Conservation (phyloP, 352 stramenopile species). For the Globisporangium solare region DNA sequence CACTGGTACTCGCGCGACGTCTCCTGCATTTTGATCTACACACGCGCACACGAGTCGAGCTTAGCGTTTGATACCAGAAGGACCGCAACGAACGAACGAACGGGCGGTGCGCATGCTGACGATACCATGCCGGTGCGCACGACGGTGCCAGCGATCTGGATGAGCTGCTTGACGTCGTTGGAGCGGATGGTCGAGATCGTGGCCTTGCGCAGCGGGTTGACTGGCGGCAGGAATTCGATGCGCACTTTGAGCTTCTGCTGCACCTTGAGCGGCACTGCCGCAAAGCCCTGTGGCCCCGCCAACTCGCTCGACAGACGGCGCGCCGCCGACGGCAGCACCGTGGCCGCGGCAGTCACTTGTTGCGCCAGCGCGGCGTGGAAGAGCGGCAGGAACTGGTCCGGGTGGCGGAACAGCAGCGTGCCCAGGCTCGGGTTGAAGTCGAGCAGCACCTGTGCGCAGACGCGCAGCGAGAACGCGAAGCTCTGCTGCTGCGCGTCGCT, state of each 20-base stretch:
- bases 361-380: constrained; percentile 80
- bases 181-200: constrained; percentile 88
- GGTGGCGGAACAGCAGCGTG: constrained; percentile 86
- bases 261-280: constrained; percentile 27
- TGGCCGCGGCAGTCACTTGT: constrained; percentile 24
- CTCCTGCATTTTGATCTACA: constrained; percentile 93
- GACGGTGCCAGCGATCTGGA: constrained; percentile 86
- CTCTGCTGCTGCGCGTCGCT: constrained; percentile 23
- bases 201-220: constrained; percentile 73
- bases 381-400: constrained; percentile 82
- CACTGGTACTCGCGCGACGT: constrained; percentile 85
- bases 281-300: constrained; percentile 9
- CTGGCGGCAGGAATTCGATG: constrained; percentile 89
- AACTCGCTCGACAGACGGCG: constrained; percentile 3
- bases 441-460: constrained; percentile 80
- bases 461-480: constrained; percentile 42
- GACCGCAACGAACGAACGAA: no score
- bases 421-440: constrained; percentile 72
- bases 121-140: constrained; percentile 86
- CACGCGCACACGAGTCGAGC: no score
- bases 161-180: constrained; percentile 86
- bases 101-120: no score
- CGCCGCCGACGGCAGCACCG: neutral
- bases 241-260: constrained; percentile 77
- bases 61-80: no score